These are phyloP conservation scores for Batkoa obscura DNA, from an alignment of 371 early-diverging fungal genomes.

Conservation along the genomic window DNA sequence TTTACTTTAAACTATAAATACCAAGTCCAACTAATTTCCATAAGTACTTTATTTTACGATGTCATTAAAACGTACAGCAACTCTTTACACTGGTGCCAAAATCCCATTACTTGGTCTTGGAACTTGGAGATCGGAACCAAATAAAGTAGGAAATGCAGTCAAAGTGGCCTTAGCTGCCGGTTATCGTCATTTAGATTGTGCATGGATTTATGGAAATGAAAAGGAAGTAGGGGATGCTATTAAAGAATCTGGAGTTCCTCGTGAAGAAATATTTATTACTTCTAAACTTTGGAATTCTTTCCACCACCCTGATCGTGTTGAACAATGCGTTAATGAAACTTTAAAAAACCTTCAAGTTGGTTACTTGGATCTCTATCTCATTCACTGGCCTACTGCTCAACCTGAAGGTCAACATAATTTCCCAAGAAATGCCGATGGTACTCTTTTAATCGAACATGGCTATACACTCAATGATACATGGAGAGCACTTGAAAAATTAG, in stretches of 20 bases:
- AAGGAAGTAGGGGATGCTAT: slow-evolving; percentile 40
- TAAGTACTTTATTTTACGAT: too few relatives aligned
- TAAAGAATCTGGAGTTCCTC: slow-evolving; percentile 26
- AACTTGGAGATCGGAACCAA: slow-evolving; percentile 6
- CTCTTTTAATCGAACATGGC: neutral
- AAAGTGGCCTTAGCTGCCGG: slow-evolving; percentile 7
- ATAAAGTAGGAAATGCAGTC: slow-evolving; percentile 5
- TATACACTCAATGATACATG: slow-evolving; percentile 14
- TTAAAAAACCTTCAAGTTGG: slow-evolving; percentile 23
- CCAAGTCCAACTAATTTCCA: too few relatives aligned
- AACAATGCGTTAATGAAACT: slow-evolving; percentile 15
- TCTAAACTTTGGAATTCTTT: slow-evolving; percentile 38
- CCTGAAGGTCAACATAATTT: slow-evolving; percentile 11
- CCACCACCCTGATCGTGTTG: slow-evolving; percentile 16
- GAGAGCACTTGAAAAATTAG: slow-evolving; percentile 25
- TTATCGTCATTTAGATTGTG: slow-evolving; percentile 12
- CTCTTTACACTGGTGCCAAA: neutral
- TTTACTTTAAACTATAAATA: too few relatives aligned
- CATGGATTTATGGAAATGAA: slow-evolving; percentile 35
- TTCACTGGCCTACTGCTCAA: slow-evolving; percentile 42
- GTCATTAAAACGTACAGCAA: neutral
- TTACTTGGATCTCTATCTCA: slow-evolving; percentile 56
- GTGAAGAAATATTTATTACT: slow-evolving; percentile 50
- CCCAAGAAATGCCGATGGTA: neutral
- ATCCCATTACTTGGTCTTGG: slow-evolving; percentile 10